phyloP scores from a whole-genome alignment of 805 yeast species.

The Wickerhamiella vanderwaltii region DNA sequence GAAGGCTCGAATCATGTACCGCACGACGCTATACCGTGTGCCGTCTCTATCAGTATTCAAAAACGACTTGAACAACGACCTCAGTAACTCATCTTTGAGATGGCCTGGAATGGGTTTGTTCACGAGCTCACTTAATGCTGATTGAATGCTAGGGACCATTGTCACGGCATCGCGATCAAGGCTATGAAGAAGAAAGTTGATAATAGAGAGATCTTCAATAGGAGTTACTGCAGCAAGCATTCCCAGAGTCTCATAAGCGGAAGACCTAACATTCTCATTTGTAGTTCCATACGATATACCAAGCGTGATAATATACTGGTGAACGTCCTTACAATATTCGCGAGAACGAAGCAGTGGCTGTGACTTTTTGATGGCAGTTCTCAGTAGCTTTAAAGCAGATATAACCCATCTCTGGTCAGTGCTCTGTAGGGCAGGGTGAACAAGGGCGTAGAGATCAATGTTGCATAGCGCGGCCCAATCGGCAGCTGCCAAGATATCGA shows the following conservation, averaged over 20 bases:
- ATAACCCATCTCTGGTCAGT: slow-evolving; percentile 7
- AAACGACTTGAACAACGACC: slow-evolving; percentile 29
- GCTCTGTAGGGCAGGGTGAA: slow-evolving; percentile 2
- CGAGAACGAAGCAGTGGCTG: background rate
- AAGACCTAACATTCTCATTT: slow-evolving; percentile 2
- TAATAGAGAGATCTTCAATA: slow-evolving; percentile 34
- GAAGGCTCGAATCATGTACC: slow-evolving; percentile 50
- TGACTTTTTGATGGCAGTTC: background rate
- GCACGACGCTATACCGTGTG: slow-evolving; percentile 51
- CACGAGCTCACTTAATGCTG: slow-evolving; percentile 49
- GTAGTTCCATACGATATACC: slow-evolving; percentile 7
- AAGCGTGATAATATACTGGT: slow-evolving; percentile 5
- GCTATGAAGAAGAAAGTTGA: slow-evolving; percentile 61
- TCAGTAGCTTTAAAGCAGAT: background rate
- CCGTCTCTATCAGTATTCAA: slow-evolving; percentile 32
- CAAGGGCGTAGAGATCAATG: background rate
- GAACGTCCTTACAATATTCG: background rate
- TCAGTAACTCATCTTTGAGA: slow-evolving; percentile 35
- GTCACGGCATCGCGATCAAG: slow-evolving; percentile 52
- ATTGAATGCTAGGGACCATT: slow-evolving; percentile 56
- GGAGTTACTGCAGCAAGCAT: slow-evolving; percentile 37
- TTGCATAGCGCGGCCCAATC: slow-evolving; percentile 1
- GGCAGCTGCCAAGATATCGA: background rate
- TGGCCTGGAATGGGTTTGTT: slow-evolving; percentile 26
- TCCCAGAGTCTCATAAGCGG: slow-evolving; percentile 61